Evolutionary conservation across 2,329 filamentous ascomycete species (phyloP).

Genomic region (Diaporthe australafricana): DNA sequence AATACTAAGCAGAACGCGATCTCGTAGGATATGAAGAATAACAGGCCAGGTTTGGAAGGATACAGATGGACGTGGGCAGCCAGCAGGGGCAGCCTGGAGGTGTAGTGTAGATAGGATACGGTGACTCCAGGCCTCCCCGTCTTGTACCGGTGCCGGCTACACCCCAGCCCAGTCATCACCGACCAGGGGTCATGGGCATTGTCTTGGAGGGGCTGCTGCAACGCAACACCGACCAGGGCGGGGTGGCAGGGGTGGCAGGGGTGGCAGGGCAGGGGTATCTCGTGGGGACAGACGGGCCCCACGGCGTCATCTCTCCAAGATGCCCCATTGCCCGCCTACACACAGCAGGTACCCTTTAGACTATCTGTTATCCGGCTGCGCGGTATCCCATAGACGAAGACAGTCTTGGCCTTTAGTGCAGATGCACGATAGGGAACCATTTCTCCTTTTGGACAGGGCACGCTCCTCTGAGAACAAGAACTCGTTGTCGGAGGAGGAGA

Average conservation of each 20-base stretch:
- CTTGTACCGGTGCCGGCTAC: slow-evolving; percentile 9
- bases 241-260: slow-evolving; percentile 19
- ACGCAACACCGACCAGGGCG: slow-evolving; percentile 11
- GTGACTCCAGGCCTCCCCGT: neutral
- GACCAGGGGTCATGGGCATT: slow-evolving; percentile 10
- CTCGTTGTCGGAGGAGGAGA: too few relatives aligned
- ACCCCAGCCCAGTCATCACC: slow-evolving; percentile 17
- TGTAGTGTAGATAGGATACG: neutral
- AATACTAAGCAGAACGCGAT: slow-evolving; percentile 23
- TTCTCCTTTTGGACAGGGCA: slow-evolving; percentile 6
- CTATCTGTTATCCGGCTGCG: slow-evolving; percentile 21
- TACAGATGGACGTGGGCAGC: neutral
- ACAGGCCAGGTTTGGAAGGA: slow-evolving; percentile 29
- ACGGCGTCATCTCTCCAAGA: slow-evolving; percentile 28
- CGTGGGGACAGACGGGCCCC: slow-evolving; percentile 1
- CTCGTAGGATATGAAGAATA: slow-evolving; percentile 28
- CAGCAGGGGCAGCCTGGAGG: neutral
- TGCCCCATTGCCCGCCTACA: slow-evolving; percentile 4
- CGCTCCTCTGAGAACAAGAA: too few relatives aligned
- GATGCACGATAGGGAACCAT: neutral
- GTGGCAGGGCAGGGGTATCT: slow-evolving; percentile 23
- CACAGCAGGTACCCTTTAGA: neutral
- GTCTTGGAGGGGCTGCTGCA: slow-evolving; percentile 28
- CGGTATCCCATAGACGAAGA: neutral
- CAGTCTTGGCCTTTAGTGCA: neutral